A percentile compares a stretch with the other conserved stretches of the same genome.
phyloP scores from a whole-genome alignment of 306 rosid species.

The Sicyos baderoa region DNA sequence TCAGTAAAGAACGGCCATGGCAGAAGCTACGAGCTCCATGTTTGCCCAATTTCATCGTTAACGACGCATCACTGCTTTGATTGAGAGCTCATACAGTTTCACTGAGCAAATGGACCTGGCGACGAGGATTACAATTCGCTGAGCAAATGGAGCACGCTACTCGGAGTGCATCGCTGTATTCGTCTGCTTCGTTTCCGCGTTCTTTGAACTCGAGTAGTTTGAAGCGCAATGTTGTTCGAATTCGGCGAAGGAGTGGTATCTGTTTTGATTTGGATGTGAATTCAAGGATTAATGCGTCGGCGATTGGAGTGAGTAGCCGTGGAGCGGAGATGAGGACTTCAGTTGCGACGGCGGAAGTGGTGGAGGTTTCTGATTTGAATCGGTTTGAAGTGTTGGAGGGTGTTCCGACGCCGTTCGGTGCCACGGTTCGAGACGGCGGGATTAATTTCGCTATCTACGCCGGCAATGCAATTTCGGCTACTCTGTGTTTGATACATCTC shows the following conservation, averaged over 20 bases:
- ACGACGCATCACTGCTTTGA: neutral
- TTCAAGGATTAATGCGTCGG: neutral
- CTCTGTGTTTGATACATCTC: slow-evolving; percentile 60
- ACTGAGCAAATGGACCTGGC: neutral
- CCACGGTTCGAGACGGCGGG: slow-evolving; percentile 51
- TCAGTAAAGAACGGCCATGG: slow-evolving; percentile 18
- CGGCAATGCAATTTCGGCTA: slow-evolving; percentile 48
- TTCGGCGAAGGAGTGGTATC: neutral
- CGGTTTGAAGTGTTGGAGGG: slow-evolving; percentile 51
- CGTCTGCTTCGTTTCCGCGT: slow-evolving; percentile 4
- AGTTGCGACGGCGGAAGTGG: slow-evolving; percentile 17
- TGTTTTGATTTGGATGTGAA: neutral
- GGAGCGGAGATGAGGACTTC: slow-evolving; percentile 21
- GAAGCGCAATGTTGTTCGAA: neutral
- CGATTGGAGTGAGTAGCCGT: slow-evolving; percentile 18
- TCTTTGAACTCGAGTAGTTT: neutral
- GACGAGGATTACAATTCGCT: neutral
- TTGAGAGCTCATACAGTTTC: neutral
- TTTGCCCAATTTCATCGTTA: neutral
- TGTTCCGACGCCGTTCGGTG: slow-evolving; percentile 55
- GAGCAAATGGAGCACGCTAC: slow-evolving; percentile 6
- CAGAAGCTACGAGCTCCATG: slow-evolving; percentile 14
- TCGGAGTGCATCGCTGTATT: slow-evolving; percentile 6
- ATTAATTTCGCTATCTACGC: slow-evolving; percentile 71
- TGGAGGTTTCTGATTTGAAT: slow-evolving; percentile 22